phyloP scores from a whole-genome alignment of 192 early-diverging fungal species.

The Umbelopsis ramanniana region DNA sequence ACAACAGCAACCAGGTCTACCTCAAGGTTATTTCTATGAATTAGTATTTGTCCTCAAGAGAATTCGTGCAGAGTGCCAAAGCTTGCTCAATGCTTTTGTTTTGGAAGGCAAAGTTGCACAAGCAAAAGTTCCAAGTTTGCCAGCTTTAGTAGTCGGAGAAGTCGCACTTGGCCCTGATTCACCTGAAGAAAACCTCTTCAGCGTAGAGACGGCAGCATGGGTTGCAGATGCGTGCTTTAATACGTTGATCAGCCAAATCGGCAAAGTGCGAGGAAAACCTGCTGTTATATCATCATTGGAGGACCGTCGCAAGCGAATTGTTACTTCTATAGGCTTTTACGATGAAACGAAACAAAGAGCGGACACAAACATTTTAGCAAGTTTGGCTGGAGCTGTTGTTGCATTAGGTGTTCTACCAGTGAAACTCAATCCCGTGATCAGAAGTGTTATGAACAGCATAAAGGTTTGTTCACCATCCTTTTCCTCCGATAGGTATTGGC shows the following conservation, averaged over 20 bases:
- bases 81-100: constrained; percentile 63
- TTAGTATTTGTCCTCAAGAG: constrained; percentile 60
- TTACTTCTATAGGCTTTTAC: constrained; percentile 66
- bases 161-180: constrained; percentile 5
- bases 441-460: constrained; percentile 85
- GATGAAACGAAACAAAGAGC: constrained; percentile 64
- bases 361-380: constrained; percentile 72
- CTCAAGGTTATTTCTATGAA: constrained; percentile 67
- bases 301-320: constrained; percentile 67
- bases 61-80: constrained; percentile 70
- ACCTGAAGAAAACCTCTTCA: constrained; percentile 47
- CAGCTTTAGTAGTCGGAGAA: constrained; percentile 49
- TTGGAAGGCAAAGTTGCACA: constrained; percentile 49
- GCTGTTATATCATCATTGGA: constrained; percentile 44
- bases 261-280: constrained; percentile 37
- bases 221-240: constrained; percentile 52
- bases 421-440: constrained; percentile 85
- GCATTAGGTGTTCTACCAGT: constrained; percentile 75
- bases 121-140: constrained; percentile 54
- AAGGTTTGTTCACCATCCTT: constrained; percentile 59
- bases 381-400: constrained; percentile 81
- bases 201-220: constrained; percentile 57
- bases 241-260: constrained; percentile 45
- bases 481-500: not conserved
- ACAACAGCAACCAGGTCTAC: constrained; percentile 32